Evolutionary conservation across 1,284 basidiomycete genomes (phyloP), one percentile per base, ranked within the genome.

Genomic region (Ceratobasidium sp.): DNA sequence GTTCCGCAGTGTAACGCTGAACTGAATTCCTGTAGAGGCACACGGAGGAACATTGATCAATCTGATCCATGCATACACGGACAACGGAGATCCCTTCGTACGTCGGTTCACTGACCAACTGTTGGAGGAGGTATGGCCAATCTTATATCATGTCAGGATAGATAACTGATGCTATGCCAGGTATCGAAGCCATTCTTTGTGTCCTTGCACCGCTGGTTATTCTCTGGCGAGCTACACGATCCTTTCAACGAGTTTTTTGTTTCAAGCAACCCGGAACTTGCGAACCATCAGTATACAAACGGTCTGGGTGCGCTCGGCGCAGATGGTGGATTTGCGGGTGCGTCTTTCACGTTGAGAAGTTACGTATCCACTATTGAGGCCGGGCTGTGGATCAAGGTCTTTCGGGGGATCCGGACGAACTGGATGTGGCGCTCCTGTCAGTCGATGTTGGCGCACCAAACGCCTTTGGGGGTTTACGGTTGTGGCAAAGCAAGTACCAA

Each of bases 191-290:
- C 97, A 0, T 99, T 99, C 83, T 99, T 99, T 79, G 86, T 88
- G 14, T 96, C 92, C 0, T 85, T 99, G 9, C 93, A 97, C 79
- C 91, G 90, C 76, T 99, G 97, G 97, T 88, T 99, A 48, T 98
- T 97, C 81, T 95, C 94, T 0, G 97, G 97, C 39, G 97, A 98
- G 79, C 85, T 99, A 1, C 91, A 94, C 77, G 97, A 99, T 79
- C 96, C 97, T 0, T 97, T 92, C 80, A 87, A 90, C 72, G 97
- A 99, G 80, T 99, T 99, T 82, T 99, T 99, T 78, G 97, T 99
- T 45, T 89, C 93, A 23, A 86, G 94, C 71, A 92, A 97, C 79
- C 89, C 90, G 1, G 89, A 91, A 36, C 84, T 93, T 23, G 87
- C 88, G 0, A 86, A 90, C 76, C 77, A 88, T 48, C 87, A 90